Percentiles rank a stretch among this genome's conserved stretches.
These are phyloP conservation scores for Phytophthora ohioensis DNA, from an alignment of 352 stramenopile species.

Conservation along the genomic window DNA sequence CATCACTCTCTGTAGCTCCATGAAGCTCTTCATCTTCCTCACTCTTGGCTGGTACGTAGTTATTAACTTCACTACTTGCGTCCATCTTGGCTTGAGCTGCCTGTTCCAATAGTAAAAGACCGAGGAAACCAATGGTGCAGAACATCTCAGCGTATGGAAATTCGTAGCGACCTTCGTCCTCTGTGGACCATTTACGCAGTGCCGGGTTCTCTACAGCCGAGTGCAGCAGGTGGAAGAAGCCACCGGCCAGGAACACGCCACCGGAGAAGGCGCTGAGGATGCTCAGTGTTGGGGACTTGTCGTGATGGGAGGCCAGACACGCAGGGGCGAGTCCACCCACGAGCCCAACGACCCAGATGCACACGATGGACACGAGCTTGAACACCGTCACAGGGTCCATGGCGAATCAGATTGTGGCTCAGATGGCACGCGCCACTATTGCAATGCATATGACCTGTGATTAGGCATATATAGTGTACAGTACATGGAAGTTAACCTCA, in stretches of 20 bases:
- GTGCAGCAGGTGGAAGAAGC: slow-evolving; percentile 83
- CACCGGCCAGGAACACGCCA: slow-evolving; percentile 80
- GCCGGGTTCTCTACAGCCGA: slow-evolving; percentile 75
- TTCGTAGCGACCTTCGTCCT: slow-evolving; percentile 65
- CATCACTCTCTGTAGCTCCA: slow-evolving; percentile 49
- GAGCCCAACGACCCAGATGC: slow-evolving; percentile 79
- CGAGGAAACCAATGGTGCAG: slow-evolving; percentile 75
- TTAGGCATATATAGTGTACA: too few species aligned
- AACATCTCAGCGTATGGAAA: slow-evolving; percentile 88
- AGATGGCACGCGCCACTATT: not conserved
- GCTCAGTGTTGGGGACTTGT: slow-evolving; percentile 50
- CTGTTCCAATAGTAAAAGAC: slow-evolving; percentile 74
- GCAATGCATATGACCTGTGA: too few species aligned
- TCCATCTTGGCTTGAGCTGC: slow-evolving; percentile 58
- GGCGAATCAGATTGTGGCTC: not conserved
- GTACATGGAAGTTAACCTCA: too few species aligned
- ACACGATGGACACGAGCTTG: slow-evolving; percentile 80
- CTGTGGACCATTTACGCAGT: slow-evolving; percentile 69
- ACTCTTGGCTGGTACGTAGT: slow-evolving; percentile 39
- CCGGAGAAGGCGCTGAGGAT: slow-evolving; percentile 77
- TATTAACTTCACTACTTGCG: not conserved
- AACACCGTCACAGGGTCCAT: slow-evolving; percentile 77
- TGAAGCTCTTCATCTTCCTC: slow-evolving; percentile 50
- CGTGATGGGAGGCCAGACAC: slow-evolving; percentile 49
- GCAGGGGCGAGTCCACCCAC: slow-evolving; percentile 62